A percentile compares a stretch with the other conserved stretches of the same genome.
Conservation (phyloP, 2,329 filamentous ascomycete species). For the Colletotrichum sp. region DNA sequence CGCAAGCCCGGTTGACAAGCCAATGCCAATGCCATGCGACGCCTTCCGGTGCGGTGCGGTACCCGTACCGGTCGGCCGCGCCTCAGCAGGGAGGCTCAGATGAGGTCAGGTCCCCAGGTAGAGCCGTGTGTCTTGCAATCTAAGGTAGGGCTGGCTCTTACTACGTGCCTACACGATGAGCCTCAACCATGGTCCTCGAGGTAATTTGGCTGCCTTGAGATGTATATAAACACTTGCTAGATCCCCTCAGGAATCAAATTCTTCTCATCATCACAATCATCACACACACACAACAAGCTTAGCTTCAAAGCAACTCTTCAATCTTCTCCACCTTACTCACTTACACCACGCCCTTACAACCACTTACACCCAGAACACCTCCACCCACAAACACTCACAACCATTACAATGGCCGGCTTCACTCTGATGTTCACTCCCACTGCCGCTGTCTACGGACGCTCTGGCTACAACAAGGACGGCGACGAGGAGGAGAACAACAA, state of each 20-base stretch:
- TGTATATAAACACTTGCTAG: slow-evolving; percentile 15
- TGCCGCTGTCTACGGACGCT: slow-evolving; percentile 44
- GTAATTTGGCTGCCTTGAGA: not conserved
- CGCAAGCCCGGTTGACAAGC: not conserved
- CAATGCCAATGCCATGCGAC: not conserved
- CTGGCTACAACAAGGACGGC: slow-evolving; percentile 47
- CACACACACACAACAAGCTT: slow-evolving; percentile 7
- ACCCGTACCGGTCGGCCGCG: slow-evolving; percentile 6
- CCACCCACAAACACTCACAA: slow-evolving; percentile 23
- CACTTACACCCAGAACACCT: slow-evolving; percentile 26
- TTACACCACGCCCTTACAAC: slow-evolving; percentile 28
- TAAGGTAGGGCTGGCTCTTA: slow-evolving; percentile 4
- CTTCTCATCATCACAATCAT: not conserved
- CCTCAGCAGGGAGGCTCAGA: slow-evolving; percentile 7
- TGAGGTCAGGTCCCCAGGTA: not conserved
- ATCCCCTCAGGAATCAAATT: not conserved
- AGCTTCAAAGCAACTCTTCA: not conserved
- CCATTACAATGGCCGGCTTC: slow-evolving; percentile 41
- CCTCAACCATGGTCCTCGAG: not conserved
- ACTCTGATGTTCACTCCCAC: slow-evolving; percentile 33
- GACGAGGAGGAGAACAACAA: slow-evolving; percentile 33
- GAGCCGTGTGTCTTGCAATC: not conserved
- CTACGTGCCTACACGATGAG: slow-evolving; percentile 10
- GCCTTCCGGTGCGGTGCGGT: not conserved
- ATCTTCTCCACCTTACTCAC: not conserved